Evolutionary conservation across 192 early-diverging fungal species (phyloP), one percentile per base, ranked within the genome.

Genomic region (Coemansia sp.): DNA sequence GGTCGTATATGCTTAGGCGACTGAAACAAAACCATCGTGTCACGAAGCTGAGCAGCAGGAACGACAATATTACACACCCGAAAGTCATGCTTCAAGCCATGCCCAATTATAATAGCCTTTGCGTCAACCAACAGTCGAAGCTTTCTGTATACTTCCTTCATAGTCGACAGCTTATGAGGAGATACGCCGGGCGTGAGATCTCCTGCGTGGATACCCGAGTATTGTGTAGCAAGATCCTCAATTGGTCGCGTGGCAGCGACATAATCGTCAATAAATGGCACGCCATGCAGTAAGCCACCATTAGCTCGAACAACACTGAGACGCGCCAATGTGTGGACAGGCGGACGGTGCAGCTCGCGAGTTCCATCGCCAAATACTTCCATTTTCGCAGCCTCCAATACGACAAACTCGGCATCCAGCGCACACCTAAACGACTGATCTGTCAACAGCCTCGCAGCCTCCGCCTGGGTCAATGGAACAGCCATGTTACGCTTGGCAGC

Each of bases 201-300:
- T 12, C 90, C 93, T 4, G 87, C 89, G 59, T 92, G 88, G 70
- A 98, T 97, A 15, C 97, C 96, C n/a, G 92, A 94, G 71, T 87
- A 99, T 76, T 93, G 90, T 0, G 97, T 98, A 12, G 97, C 74
- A 61, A 96, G 94, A 66, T 99, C 96, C 12, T 90, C 91, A 30
- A 99, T 86, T 8, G 92, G 91, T 56, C 94, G 93, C 9, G 86
- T 87, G 3, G 90, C 89, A 3, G 83, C 88, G 59, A 99, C 92
- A 70, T 99, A 98, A 74, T 99, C 97, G 73, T 99, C 97, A 49
- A 99, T 95, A 75, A 97, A 97, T 0, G 96, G 95, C 18, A 91
- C 76, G 16, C 89, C 88, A 39, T 89, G 87, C 37, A 89, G 64
- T 0, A 84, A 80, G 0, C 91, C 92, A 13, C 86, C 88, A 22